Base-by-base conservation (phyloP, 495 filamentous ascomycete species). In the Evansstolkia leycettana region DNA sequence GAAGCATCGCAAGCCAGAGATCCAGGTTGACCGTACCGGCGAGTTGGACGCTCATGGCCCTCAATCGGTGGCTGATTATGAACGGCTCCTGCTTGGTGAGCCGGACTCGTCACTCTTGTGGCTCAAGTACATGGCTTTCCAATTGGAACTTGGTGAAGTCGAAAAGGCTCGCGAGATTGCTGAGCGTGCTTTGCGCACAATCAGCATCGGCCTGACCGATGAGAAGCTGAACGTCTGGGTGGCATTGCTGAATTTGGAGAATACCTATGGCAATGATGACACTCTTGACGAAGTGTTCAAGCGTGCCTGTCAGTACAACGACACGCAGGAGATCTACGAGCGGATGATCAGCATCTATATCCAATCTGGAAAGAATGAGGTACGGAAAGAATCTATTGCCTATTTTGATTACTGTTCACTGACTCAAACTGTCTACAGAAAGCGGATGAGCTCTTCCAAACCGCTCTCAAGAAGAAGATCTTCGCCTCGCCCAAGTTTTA, bases 141-240 rank as follows among this genome's bases (percentile, higher is more conserved):
- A 96, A 58, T 75, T 95, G 50, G 80, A 94, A 54, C 67, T 93
- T 34, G 82, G 82, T 55, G 90, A 96, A 49, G 60, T 89, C 17
- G 73, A 75, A 26, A 87, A 82, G 54, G 86, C 90, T 6, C 75
- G 90, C 33, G 76, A 87, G 37, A 78, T 94, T 42, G 87, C 84
- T 16, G 81, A 94, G 56, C 80, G 90, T 39, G 90, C 90, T 9
- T 67, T 95, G 37, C 76, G 79, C 45, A 88, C 78, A 7, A 96
- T 96, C 52, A 77, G 80, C 56, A 85, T 89, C 45, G 73, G 78
- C 14, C 84, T 93, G 48, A 77, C 93, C 47, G 69, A 73, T 0
- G 92, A 94, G 56, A 94, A 94, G 64, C 60, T 90, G 48, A 94
- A 94, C 58, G 73, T 94, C 40, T 98, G 90, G 90, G 75, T 87